A percentile compares a stretch with the other conserved stretches of the same genome.
These are phyloP conservation scores for Metarhizium robertsii DNA, from an alignment of 2,329 filamentous ascomycete species.

Conservation along the genomic window DNA sequence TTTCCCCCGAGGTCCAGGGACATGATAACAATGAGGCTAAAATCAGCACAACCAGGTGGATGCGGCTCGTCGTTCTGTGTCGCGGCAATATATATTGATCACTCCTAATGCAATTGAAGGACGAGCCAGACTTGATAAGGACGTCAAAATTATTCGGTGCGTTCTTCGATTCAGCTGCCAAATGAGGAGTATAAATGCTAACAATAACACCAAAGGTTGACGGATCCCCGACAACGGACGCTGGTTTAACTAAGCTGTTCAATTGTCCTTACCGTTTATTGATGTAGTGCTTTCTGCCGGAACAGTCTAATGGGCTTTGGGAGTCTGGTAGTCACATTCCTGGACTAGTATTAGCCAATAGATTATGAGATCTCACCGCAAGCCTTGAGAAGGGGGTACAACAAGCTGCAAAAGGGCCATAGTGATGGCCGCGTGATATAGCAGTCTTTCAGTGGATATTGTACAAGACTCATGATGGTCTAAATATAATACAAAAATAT, in stretches of 20 bases:
- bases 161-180: conserved; percentile 10
- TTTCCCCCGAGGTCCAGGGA: background rate
- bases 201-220: conserved; percentile 31
- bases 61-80: conserved; percentile 77
- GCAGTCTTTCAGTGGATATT: background rate
- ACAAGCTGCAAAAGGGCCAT: background rate
- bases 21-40: conserved; percentile 2
- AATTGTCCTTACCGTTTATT: too few relatives aligned
- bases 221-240: conserved; percentile 48
- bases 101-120: conserved; percentile 78
- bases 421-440: background rate
- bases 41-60: conserved; percentile 49
- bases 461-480: background rate
- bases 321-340: background rate
- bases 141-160: conserved; percentile 72
- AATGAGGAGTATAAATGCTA: background rate
- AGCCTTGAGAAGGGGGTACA: background rate
- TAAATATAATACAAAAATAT: background rate
- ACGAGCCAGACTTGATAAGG: conserved; percentile 46
- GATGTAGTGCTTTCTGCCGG: too few relatives aligned
- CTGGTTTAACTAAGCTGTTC: conserved; percentile 17
- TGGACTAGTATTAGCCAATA: background rate
- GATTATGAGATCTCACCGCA: background rate
- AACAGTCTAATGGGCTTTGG: too few relatives aligned
- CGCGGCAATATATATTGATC: conserved; percentile 91